These are phyloP conservation scores for Mallotus nudiflorus DNA, from an alignment of 345 rosid genomes.

Conservation along the genomic window DNA sequence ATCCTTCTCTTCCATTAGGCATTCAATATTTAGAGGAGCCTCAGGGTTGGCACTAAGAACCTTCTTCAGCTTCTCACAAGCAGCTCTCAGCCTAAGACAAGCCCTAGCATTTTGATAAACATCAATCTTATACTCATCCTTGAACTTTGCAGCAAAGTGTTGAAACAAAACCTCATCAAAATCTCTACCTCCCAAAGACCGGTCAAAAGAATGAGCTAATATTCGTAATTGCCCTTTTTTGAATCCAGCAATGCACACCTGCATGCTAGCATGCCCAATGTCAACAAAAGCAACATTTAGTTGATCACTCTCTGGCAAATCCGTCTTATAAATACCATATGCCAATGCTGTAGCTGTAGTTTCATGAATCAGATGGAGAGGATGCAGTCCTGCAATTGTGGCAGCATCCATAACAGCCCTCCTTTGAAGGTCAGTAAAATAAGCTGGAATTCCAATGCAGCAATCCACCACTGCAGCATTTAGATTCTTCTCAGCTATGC, in stretches of 20 bases:
- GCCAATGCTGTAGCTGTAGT: constrained; percentile 96
- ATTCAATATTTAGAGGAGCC: constrained; percentile 87
- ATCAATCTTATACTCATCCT: constrained; percentile 89
- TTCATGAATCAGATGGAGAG: constrained; percentile 82
- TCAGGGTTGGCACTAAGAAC: constrained; percentile 91
- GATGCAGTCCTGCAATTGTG: constrained; percentile 86
- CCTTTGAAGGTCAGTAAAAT: constrained; percentile 88
- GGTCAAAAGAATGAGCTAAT: constrained; percentile 77
- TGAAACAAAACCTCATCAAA: constrained; percentile 83
- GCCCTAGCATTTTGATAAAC: constrained; percentile 88
- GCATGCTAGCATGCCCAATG: constrained; percentile 91
- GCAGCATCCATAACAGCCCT: constrained; percentile 97
- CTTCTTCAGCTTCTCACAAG: constrained; percentile 91
- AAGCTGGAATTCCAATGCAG: constrained; percentile 91
- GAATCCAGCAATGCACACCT: constrained; percentile 94
- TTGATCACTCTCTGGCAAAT: constrained; percentile 79
- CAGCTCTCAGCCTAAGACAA: constrained; percentile 75
- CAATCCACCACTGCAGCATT: constrained; percentile 91
- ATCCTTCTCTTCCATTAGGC: constrained; percentile 97
- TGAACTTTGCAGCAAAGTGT: constrained; percentile 76
- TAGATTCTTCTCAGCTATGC: constrained; percentile 82
- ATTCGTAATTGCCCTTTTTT: constrained; percentile 83
- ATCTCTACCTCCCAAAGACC: constrained; percentile 88
- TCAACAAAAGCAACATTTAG: constrained; percentile 91
- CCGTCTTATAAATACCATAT: constrained; percentile 96